phyloP scores from a whole-genome alignment of 176 grass and related monocot genomes.

The barley (Hordeum vulgare) region DNA sequence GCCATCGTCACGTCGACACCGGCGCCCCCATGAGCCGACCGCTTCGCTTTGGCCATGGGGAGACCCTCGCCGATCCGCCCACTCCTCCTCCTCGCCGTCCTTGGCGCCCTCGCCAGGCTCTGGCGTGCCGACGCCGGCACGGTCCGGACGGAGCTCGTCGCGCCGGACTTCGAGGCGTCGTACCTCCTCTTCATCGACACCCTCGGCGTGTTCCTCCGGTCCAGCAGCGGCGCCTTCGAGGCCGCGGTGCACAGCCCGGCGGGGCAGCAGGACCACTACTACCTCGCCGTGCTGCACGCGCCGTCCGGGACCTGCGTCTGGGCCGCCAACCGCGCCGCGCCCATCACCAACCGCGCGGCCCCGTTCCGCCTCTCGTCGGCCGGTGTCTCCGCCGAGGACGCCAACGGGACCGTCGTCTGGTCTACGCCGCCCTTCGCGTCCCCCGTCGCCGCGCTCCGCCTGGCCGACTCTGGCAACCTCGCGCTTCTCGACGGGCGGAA shows the following conservation, averaged over 20 bases:
- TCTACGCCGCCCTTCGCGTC: constrained; percentile 32
- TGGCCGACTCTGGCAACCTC: constrained; percentile 49
- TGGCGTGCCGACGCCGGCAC: neutral
- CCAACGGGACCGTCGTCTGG: constrained; percentile 42
- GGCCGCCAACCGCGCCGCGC: constrained; percentile 50
- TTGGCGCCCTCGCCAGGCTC: neutral
- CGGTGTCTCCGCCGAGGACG: constrained; percentile 24
- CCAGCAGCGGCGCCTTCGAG: constrained; percentile 37
- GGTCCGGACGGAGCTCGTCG: constrained; percentile 36
- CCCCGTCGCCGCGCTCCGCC: constrained; percentile 24
- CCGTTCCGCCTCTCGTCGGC: constrained; percentile 23
- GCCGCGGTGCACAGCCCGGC: constrained; percentile 42
- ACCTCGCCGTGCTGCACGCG: constrained; percentile 49
- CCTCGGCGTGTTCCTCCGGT: constrained; percentile 46
- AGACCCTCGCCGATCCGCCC: constrained; percentile 33
- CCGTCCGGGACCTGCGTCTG: constrained; percentile 50
- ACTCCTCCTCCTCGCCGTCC: neutral
- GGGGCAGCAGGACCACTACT: constrained; percentile 27
- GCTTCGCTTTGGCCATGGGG: neutral
- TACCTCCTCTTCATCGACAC: constrained; percentile 49
- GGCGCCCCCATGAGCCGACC: constrained; percentile 29
- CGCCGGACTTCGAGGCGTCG: constrained; percentile 36
- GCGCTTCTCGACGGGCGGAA: constrained; percentile 45
- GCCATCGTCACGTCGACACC: constrained; percentile 27
- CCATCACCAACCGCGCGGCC: constrained; percentile 39